Evolutionary conservation across 1,284 basidiomycete genomes (phyloP).

Genomic region (Ceratobasidium theobromae): DNA sequence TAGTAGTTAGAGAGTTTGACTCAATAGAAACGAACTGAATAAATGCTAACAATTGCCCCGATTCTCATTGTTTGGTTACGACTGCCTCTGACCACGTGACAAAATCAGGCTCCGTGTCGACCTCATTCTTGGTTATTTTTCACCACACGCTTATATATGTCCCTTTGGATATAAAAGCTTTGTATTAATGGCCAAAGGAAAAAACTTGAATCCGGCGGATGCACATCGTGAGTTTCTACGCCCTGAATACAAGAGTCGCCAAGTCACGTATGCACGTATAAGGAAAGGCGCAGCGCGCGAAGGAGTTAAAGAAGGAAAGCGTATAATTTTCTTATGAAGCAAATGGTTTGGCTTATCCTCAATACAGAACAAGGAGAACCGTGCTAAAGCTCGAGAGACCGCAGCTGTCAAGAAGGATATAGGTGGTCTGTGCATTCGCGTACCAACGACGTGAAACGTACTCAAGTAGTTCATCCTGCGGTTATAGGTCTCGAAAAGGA

Average conservation of each 20-base stretch:
- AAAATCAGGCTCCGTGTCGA: no score
- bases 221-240: conserved; percentile 62
- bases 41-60: neutral
- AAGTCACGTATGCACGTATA: conserved; percentile 32
- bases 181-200: conserved; percentile 72
- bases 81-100: no score
- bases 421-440: conserved; percentile 54
- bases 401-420: conserved; percentile 87
- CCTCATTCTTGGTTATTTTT: no score
- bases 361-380: conserved; percentile 78
- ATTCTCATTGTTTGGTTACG: no score
- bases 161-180: neutral
- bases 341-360: conserved; percentile 37
- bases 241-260: conserved; percentile 6
- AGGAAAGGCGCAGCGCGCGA: conserved; percentile 87
- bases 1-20: no score
- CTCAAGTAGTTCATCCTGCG: neutral
- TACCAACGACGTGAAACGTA: neutral
- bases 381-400: conserved; percentile 77
- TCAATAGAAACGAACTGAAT: neutral
- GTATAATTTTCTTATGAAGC: conserved; percentile 15
- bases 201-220: conserved; percentile 81
- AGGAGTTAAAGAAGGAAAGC: conserved; percentile 87
- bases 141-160: neutral
- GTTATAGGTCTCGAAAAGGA: conserved; percentile 33